Base-by-base conservation (phyloP, 2,329 filamentous ascomycete species). In the Microthyrium microscopicum region DNA sequence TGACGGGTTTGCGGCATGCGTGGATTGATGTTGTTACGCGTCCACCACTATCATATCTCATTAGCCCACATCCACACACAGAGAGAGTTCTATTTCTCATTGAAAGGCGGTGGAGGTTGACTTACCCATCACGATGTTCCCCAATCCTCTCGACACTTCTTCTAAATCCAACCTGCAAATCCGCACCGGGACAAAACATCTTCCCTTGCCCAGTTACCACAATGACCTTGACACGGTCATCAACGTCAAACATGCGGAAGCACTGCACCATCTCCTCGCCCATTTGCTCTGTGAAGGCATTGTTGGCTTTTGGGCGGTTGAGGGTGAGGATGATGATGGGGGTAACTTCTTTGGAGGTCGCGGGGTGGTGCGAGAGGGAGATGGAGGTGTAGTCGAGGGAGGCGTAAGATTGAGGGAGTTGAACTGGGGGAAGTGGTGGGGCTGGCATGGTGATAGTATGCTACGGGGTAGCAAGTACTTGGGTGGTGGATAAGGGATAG, bases 231-330 rank as follows among this genome's bases (percentile, higher is more conserved):
- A 70, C 66, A 5, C 66, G 56, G 34, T 66, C 59, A 38, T 72
- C 67, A 17, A 60, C 49, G 39, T 69, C 62, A 44, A 70, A 61
- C 44, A 62, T 57, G 33, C 44, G 48, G 41, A 64, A 66, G 9
- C 67, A 69, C 3, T 53, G 42, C 38, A 70, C 63, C 20, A 82
- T 59, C 44, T 76, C 73, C 12, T 54, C 46, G 44, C 67, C 66
- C 72, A 81, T 80, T 11, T 54, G 58, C 15, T 62, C 56, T 3
- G 73, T 80, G 53, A 81, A 80, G 39, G 72, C 75, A 63, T 82
- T 81, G 54, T 73, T 62, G 38, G 70, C 70, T 8, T 57, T 51
- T 1, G 76, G 77, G 13, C 77, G 69, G 54, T 77, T 62, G 26
- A 81, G 64, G 2, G 68, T 68, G 21, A 80, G 51, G 40, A 79